Base-by-base conservation (phyloP, 805 yeast species). In the Yamadazyma olivae region DNA sequence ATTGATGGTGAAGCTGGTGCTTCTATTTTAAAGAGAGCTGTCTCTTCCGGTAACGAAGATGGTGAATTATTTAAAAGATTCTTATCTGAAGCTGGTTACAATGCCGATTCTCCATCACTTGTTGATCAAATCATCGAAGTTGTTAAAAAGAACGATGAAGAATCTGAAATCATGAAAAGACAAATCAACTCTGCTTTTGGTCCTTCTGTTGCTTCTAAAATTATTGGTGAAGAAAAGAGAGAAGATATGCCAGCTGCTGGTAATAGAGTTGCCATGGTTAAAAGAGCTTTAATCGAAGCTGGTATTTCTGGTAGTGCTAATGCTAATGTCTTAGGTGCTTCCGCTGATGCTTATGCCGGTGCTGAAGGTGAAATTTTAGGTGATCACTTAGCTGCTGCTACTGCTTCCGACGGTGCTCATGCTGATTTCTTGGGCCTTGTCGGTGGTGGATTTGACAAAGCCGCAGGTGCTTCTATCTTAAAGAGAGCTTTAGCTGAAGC, bases 381-480 rank as follows among this genome's bases (percentile, higher is more conserved):
- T 34, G 50, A 44, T 38, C 42, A 48, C 35, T 13, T 46, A 19
- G 46, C 30, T 29, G 51, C 41, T 30, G 43, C 37, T 19, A 34
- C 43, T 14, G 51, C 41, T 27, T 23, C 35, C 34, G 37, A 34
- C 20, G 39, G 38, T 35, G 28, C 28, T 25, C 41, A 27, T n/a
- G 43, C 38, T 30, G 33, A 17, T 19, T 6, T 29, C 22, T 32
- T 35, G 35, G 37, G 29, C 21, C 14, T 38, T 10, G 32, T 17
- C n/a, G 28, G 23, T 30, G 38, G 31, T 27, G 32, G 30, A 6
- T n/a, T 23, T 23, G 31, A 32, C 16, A 26, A 9, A 10, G 40
- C 24, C 21, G 41, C 40, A 35, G 44, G 19, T 27, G 41, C 30
- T 17, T 20, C 35, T 30, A 39, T 40, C 32, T 36, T 40, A 27